Evolutionary conservation across 2,329 filamentous ascomycete species (phyloP), one percentile per base, ranked within the genome.

Genomic region (Huntiella savannae): DNA sequence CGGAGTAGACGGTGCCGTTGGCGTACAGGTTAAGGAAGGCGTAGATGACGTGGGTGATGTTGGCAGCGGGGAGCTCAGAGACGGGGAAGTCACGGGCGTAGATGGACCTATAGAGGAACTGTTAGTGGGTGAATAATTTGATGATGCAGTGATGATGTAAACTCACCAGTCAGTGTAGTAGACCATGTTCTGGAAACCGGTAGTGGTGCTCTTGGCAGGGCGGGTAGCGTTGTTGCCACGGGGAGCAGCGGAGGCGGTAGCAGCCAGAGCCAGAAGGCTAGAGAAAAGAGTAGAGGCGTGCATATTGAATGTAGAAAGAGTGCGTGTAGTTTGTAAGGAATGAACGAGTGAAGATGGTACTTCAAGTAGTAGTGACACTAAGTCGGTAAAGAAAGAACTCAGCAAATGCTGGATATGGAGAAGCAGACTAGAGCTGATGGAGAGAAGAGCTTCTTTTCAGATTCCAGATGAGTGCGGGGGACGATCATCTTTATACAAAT

Each of bases 21-120:
- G 71, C 58, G 6, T 67, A 66, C 13, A 92, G 60, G 56, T 92
- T 87, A 55, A 83, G 80, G 60, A 94, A 94, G 2, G 85, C 71
- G 55, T 75, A 93, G 2, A 93, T 68, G 1, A 93, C 67, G 54
- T 91, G 82, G 0, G 80, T 88, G 44, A 93, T 63, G 51, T 84
- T 67, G 2, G 73, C 67, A 2, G 68, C 73, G 0, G 79, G 79
- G 6, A 93, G 68, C 53, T 84, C 68, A 44, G 79, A 70, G 0
- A 82, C 79, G 47, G 81, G 71, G 58, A 80, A 84, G 53, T 82
- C 74, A 44, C 84, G 72, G 17, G 64, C 80, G 56, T 92, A 91
- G 47, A 86, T 82, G 37, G 73, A 79, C 80, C 69, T 50, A 12
- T 71, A 22, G 10, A 17, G 5, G 33, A 3, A 4, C 10, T 7